phyloP scores from a whole-genome alignment of 768 basidiomycete genomes.

The Pulveroboletus sp. region DNA sequence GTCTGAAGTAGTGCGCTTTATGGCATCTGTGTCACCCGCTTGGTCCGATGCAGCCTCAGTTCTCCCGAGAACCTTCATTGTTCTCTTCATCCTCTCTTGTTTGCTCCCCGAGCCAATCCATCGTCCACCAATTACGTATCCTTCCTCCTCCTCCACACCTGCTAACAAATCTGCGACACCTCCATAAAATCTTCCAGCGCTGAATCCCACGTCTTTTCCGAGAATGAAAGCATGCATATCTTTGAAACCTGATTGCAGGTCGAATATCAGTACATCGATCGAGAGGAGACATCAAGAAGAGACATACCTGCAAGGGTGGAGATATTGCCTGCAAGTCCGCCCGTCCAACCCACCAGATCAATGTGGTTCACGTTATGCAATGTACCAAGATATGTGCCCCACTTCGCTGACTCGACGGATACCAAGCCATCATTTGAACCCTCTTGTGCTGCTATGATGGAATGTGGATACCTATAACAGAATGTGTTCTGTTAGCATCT shows the following conservation, averaged over 20 bases:
- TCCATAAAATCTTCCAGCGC: conserved; percentile 87
- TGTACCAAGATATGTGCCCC: conserved; percentile 97
- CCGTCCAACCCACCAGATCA: conserved; percentile 89
- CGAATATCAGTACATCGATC: not conserved
- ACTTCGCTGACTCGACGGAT: conserved; percentile 79
- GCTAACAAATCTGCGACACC: conserved; percentile 78
- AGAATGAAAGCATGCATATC: conserved; percentile 88
- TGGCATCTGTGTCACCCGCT: not conserved
- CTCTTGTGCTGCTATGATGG: conserved; percentile 78
- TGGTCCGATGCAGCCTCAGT: conserved; percentile 1
- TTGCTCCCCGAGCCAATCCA: conserved; percentile 21
- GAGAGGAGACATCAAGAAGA: not conserved
- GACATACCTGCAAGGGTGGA: conserved; percentile 20
- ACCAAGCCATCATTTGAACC: conserved; percentile 96
- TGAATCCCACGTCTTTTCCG: conserved; percentile 88
- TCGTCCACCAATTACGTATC: conserved; percentile 19
- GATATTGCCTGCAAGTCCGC: conserved; percentile 27
- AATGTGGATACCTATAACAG: conserved; percentile 56
- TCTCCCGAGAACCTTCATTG: not conserved
- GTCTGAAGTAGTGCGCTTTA: conserved; percentile 18
- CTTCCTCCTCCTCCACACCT: conserved; percentile 64
- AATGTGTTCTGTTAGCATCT: not conserved
- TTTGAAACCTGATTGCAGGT: conserved; percentile 38
- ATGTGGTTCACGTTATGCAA: conserved; percentile 87
- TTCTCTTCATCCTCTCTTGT: conserved; percentile 13